Base-by-base conservation (phyloP, 2,329 filamentous ascomycete species). In the Herpomyces periplanetae region DNA sequence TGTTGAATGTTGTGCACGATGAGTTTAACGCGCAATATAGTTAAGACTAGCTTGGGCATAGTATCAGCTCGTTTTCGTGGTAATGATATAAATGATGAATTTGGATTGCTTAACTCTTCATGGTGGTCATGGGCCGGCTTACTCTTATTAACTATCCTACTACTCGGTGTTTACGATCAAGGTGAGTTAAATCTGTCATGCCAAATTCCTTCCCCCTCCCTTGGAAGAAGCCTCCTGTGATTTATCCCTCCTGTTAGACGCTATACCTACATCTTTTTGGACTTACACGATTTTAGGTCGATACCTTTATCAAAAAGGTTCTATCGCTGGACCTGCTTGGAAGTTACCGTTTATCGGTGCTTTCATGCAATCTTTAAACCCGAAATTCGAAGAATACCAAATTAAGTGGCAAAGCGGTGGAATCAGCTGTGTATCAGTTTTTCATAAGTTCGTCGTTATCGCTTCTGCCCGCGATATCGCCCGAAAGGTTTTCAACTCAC, bases 371-470 rank as follows among this genome's bases (percentile, higher is more conserved):
- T 87, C 71, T 11, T 48, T 91, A 31, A 60, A 85, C 38, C 80
- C 80, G 22, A 68, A 75, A 33, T 91, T 88, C 37, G 57, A 62
- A 24, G 55, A 73, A 33, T 96, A 96, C 44, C 52, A 73, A 37
- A 60, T 51, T 24, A 88, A 91, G 49, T 96, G 80, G 80, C 40
- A 51, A 31, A 85, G 69, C 34, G 80, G 66, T 17, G 61, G 66
- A 18, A 48, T 96, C 30, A 88, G 73, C 48, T 96, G 80, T 35
- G 80, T 96, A 25, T 88, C 73, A 2, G 71, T 96, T 32, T 96
- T 96, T 47, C 80, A 96, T 56, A 96, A 91, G 69, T 96, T 96
- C 38, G 80, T 91, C 27, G 71, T 96, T 22, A 87, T 96, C 36
- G 75, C 73, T 13, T 84, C 73, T 8, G 71, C 63, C 20, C 69